phyloP scores from a whole-genome alignment of 306 rosid genomes.

The Psophocarpus tetragonolobus region DNA sequence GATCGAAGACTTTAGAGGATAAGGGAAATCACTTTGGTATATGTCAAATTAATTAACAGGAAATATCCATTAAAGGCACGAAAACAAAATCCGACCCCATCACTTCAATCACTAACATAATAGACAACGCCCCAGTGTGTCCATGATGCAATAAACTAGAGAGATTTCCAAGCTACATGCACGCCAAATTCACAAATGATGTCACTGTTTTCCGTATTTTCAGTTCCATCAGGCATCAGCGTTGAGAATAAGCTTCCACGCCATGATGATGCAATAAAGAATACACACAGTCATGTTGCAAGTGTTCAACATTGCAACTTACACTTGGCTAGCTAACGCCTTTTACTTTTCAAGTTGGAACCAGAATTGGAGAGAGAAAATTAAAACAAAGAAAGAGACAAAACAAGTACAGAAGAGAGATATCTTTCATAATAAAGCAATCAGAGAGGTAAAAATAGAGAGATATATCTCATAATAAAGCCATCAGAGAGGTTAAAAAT shows the following conservation, averaged over 20 bases:
- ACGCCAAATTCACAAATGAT: not conserved
- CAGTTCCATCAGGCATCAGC: not conserved
- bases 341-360: slow-evolving; percentile 21
- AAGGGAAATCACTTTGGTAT: not conserved
- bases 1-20: no score
- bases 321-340: not conserved
- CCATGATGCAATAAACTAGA: not conserved
- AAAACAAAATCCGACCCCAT: not conserved
- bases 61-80: not conserved
- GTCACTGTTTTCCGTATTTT: not conserved
- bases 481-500: no score
- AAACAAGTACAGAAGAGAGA: slow-evolving; percentile 37
- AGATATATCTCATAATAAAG: no score
- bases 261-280: slow-evolving; percentile 14
- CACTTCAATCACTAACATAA: not conserved
- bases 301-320: not conserved
- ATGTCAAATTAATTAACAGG: slow-evolving; percentile 9
- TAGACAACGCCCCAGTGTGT: not conserved
- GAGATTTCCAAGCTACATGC: not conserved
- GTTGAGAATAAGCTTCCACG: slow-evolving; percentile 28
- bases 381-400: slow-evolving; percentile 19
- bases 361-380: not conserved
- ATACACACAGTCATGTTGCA: not conserved
- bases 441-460: not conserved
- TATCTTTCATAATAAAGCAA: not conserved